Evolutionary conservation across 192 early-diverging fungal genomes (phyloP).

Genomic region (Coemansia sp.): DNA sequence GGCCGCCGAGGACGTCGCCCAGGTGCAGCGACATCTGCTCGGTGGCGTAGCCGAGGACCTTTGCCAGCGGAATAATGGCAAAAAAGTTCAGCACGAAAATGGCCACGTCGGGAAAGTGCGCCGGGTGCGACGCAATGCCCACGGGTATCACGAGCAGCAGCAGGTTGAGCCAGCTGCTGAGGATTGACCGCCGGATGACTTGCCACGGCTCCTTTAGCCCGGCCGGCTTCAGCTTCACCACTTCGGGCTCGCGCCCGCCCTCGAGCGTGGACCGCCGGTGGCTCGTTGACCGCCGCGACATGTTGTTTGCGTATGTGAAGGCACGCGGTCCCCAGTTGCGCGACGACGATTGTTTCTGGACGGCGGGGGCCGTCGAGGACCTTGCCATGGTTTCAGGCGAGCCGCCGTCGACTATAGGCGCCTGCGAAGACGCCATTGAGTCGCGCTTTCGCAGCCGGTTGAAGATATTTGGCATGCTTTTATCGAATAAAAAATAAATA

Average conservation of each 20-base stretch:
- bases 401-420: neutral
- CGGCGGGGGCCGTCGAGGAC: neutral
- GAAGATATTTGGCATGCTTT: slow-evolving; percentile 42
- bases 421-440: slow-evolving; percentile 6
- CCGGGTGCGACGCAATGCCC: slow-evolving; percentile 61
- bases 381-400: neutral
- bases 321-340: slow-evolving; percentile 48
- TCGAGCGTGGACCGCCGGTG: neutral
- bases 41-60: slow-evolving; percentile 72
- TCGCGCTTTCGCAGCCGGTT: slow-evolving; percentile 19
- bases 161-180: slow-evolving; percentile 66
- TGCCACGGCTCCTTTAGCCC: slow-evolving; percentile 43
- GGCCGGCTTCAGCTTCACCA: slow-evolving; percentile 20
- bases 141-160: slow-evolving; percentile 78
- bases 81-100: slow-evolving; percentile 87
- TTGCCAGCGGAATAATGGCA: slow-evolving; percentile 88
- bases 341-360: slow-evolving; percentile 12
- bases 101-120: slow-evolving; percentile 64
- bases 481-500: neutral
- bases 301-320: slow-evolving; percentile 30
- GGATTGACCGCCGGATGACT: slow-evolving; percentile 53
- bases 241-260: neutral
- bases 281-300: slow-evolving; percentile 38
- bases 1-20: slow-evolving; percentile 73
- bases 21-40: slow-evolving; percentile 66